Evolutionary conservation across 805 yeast genomes (phyloP).

Genomic region (Metschnikowia kofuensis): DNA sequence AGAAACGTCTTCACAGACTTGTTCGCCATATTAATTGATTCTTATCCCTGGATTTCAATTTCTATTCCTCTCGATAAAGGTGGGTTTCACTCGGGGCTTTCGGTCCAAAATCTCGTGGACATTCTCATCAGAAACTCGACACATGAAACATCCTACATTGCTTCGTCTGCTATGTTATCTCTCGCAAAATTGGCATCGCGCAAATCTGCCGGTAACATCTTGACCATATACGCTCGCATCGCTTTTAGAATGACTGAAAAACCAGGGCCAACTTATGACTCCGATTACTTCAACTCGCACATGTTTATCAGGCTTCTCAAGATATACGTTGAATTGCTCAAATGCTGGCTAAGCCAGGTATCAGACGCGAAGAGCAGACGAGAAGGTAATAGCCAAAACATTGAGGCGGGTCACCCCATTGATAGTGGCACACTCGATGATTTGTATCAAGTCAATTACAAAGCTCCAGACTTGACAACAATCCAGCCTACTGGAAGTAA

Average conservation of each 20-base stretch:
- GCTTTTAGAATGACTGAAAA: conserved; percentile 80
- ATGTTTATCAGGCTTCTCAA: conserved; percentile 60
- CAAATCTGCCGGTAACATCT: conserved; percentile 64
- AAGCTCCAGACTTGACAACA: conserved; percentile 34
- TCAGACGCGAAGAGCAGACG: conserved; percentile 28
- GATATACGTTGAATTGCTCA: conserved; percentile 74
- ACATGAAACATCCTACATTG: conserved; percentile 61
- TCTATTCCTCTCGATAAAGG: conserved; percentile 36
- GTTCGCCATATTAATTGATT: conserved; percentile 66
- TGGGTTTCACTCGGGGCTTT: conserved; percentile 42
- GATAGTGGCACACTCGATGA: conserved; percentile 37
- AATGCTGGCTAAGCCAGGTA: conserved; percentile 76
- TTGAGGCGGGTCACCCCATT: not conserved
- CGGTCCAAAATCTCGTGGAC: conserved; percentile 67
- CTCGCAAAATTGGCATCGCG: conserved; percentile 64
- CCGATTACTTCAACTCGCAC: conserved; percentile 56
- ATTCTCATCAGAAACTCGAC: conserved; percentile 72
- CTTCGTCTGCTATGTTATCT: conserved; percentile 61
- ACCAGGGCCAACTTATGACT: conserved; percentile 52
- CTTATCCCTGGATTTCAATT: conserved; percentile 62
- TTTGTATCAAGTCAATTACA: conserved; percentile 44
- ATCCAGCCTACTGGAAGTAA: conserved; percentile 15
- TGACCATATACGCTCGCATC: conserved; percentile 72
- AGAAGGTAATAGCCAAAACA: conserved; percentile 8
- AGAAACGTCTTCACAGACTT: conserved; percentile 50